Evolutionary conservation across 2,329 filamentous ascomycete species (phyloP), one percentile per base, ranked within the genome.

Genomic region (Colletotrichum spinosum): DNA sequence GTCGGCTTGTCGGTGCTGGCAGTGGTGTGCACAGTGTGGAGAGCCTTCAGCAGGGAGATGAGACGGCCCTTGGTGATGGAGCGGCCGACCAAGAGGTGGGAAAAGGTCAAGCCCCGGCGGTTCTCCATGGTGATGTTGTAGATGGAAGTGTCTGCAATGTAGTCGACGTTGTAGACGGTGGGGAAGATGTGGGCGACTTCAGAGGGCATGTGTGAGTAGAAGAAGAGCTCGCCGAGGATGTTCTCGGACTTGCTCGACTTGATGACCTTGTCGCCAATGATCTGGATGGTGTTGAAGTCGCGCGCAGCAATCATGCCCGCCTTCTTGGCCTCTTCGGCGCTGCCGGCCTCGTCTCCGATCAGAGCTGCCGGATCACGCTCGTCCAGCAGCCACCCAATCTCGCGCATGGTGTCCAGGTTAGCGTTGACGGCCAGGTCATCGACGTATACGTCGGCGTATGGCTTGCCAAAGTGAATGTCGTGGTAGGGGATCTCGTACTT

Each of bases 151-250:
- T 72, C 69, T 11, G 65, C 52, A 54, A 74, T 69, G 57, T 68
- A 72, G 55, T 74, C 72, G 46, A 73, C 70, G 54, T 57, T 67
- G 60, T 71, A 72, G 15, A 74, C 60, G 10, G 67, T 45, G 2
- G 72, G 72, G 61, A 73, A 73, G 38, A 71, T 63, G 25, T 61
- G 49, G 1, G 65, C 54, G 5, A 75, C 54, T 39, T 67, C 51
- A 10, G 63, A 54, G 8, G 73, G 73, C 69, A 75, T 69, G 56
- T 75, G 73, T 8, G 72, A 70, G 65, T 75, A 76, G 65, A 75
- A 76, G 58, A 69, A 76, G n/a, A 75, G 60, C 60, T 75, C 74
- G 62, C 74, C 73, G 6, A 75, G 68, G 38, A 75, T 74, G 53
- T 71, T 72, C 38, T 73, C 72, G 5, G 70, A 72, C 67, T 72